Base-by-base conservation (phyloP, 139 green algal genomes). In the Tetradesmus lagerheimii region DNA sequence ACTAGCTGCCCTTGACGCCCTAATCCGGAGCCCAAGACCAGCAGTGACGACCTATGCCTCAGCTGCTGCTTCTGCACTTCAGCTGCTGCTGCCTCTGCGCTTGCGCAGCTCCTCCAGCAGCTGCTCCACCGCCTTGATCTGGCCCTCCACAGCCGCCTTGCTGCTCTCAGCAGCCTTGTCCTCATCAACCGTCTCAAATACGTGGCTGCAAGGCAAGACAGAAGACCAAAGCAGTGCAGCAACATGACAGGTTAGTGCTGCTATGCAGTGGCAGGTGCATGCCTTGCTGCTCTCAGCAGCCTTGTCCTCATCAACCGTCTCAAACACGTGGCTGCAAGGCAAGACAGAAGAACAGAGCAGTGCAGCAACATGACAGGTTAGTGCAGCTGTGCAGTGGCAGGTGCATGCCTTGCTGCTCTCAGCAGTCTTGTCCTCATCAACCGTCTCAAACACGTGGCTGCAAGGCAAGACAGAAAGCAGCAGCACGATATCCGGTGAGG, bases 121-220 rank as follows among this genome's bases (percentile, higher is more conserved):
- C 20, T n/a, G 29, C 35, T 86, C 88, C 57, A 91, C 12, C 3
- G 18, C 62, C 88, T 87, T 87, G 79, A 87, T 82, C 88, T 87
- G 79, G 31, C 39, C 79, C 1, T 83, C 88, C 79, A 64, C 38
- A 12, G 29, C 86, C 12, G 41, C 27, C 39, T 37, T 80, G 43
- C 80, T 47, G 38, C 37, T 75, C 31, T 66, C 77, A 45, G n/a
- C 53, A 20, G 37, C 53, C 50, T 8, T 83, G 38, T 82, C 77
- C 18, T 92, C 91, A 2, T 85, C 78, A n/a, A 92, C 91, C 25
- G 92, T 90, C 88, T 95, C 93, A 64, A 94, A 95, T 43, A 95
- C 91, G 85, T 95, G 93, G 90, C 93, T 95, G 74, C 88, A 83
- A 11, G 37, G 8, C 76, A 5, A 39, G 50, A 77, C 9, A 80